Base-by-base conservation (phyloP, 768 basidiomycete genomes). In the Cystobasidium onofrii region DNA sequence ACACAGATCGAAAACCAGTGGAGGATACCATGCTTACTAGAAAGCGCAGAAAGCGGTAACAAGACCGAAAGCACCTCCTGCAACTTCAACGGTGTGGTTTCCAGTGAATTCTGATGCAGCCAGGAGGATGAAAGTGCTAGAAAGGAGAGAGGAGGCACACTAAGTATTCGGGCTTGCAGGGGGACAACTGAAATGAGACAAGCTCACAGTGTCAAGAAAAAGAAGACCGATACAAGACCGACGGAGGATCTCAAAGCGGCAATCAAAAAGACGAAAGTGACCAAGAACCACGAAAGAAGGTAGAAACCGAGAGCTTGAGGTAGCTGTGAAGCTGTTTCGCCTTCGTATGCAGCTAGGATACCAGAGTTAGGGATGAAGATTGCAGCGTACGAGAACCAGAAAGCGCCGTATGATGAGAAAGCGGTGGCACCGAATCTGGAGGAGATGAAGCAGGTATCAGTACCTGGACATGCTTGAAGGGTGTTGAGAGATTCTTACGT, bases 311-410 rank as follows among this genome's bases (percentile, higher is more conserved):
- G 77, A 0, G 89, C 90, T 61, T 85, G 84, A 6, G 77, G 61
- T 15, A 88, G 79, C 76, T 88, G 85, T 17, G 23, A 73, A 0
- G 75, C 55, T 13, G 60, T 65, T 0, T 67, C 63, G n/a, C 74
- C 75, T 0, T 76, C 73, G 0, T 87, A 92, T 0, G 90, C 86
- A 0, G 83, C 80, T 4, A 78, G 10, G 57, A 92, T 84, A 17
- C 90, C 90, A 2, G 85, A 85, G 31, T 85, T 84, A 1, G 91
- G 91, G 60, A 90, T 85, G 78, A 88, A 81, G 77, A 93, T 87
- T 0, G 86, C 83, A 2, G 86, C 90, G 62, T 86, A 92, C 3
- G 90, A 90, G 82, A 92, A 83, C 91, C 91, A 93, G 84, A 92
- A 93, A 1, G 87, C 89, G 29, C 91, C 91, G 75, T 89, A 93